A percentile compares a stretch with the other conserved stretches of the same genome.
Evolutionary conservation across 306 rosid species (phyloP).

Genomic region (Lathyrus aphaca): DNA sequence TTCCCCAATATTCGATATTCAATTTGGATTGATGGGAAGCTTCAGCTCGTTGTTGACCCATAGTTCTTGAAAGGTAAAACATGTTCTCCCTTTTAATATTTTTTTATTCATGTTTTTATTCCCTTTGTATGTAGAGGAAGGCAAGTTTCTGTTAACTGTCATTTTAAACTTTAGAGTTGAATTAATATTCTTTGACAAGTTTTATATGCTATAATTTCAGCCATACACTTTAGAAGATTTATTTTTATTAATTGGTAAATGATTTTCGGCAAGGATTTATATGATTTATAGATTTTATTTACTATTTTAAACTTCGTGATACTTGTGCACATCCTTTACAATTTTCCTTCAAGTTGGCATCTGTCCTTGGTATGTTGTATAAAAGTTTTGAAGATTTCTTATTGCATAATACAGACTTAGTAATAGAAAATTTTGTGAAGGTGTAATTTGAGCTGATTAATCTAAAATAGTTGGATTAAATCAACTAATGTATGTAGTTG

Average conservation of each 20-base stretch:
- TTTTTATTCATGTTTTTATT: conserved; percentile 15
- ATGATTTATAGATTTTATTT: conserved; percentile 8
- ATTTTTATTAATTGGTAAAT: neutral
- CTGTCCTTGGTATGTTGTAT: neutral
- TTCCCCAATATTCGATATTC: conserved; percentile 84
- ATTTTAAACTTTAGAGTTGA: conserved; percentile 7
- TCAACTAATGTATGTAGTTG: too few relatives aligned
- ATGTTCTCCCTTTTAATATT: conserved; percentile 7
- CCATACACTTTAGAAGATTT: neutral
- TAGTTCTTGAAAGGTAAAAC: conserved; percentile 84
- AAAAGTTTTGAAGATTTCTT: neutral
- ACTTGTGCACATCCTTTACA: conserved; percentile 4
- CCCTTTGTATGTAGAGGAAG: conserved; percentile 15
- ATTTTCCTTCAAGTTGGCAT: neutral
- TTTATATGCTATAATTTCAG: conserved; percentile 10
- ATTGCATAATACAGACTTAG: neutral
- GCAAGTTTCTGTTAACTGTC: conserved; percentile 24
- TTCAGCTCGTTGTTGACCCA: conserved; percentile 83
- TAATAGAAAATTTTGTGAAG: too few relatives aligned
- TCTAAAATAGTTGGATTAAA: too few relatives aligned
- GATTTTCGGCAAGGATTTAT: neutral
- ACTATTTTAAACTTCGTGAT: conserved; percentile 9
- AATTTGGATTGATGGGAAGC: conserved; percentile 96
- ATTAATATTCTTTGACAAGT: conserved; percentile 18
- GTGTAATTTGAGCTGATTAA: too few relatives aligned